Evolutionary conservation across 257 asterid genomes (phyloP), one percentile per base, ranked within the genome.

Genomic region (Primulina eburnea): DNA sequence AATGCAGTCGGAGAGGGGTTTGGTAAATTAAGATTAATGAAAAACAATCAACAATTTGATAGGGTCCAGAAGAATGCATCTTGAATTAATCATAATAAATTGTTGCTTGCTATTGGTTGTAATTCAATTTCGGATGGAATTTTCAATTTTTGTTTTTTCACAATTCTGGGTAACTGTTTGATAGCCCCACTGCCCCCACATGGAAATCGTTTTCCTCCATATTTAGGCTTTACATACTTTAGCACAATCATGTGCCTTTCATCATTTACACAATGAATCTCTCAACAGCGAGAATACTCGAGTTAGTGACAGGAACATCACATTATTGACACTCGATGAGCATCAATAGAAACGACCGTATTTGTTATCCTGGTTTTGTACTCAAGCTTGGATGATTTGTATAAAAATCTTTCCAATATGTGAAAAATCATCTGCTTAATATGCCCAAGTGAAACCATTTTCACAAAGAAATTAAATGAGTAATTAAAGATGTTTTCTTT

Each of bases 21-120:
- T 29, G 4, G 11, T 12, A 14, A 5, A 32, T 14, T 12, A 33
- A 4, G 52, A 6, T 9, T 18, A 47, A 40, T 29, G 29, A 67
- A 30, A 60, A 73, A 24, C 26, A 24, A 24, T 24, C 26, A 24
- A 24, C 26, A 24, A 24, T 62, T 50, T 60, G 64, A 57, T 50
- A 64, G 33, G 57, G 62, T 60, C 63, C 58, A 50, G 66, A 64
- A 66, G 56, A 78, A 72, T 59, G 57, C 63, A 75, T 21, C 33
- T 58, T 7, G 37, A 50, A 64, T 37, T 17, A 43, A 8, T 67
- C 35, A 40, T 34, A 60, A n/a, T 18, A 21, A 28, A 43, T 26
- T n/a, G 47, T 59, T n/a, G 37, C 37, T 64, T 53, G 67, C 50
- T 26, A 29, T 34, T 47, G 55, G 53, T 67, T 56, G 55, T 33